Base-by-base conservation (phyloP, 2,329 filamentous ascomycete genomes). In the Penicillium nordicum region DNA sequence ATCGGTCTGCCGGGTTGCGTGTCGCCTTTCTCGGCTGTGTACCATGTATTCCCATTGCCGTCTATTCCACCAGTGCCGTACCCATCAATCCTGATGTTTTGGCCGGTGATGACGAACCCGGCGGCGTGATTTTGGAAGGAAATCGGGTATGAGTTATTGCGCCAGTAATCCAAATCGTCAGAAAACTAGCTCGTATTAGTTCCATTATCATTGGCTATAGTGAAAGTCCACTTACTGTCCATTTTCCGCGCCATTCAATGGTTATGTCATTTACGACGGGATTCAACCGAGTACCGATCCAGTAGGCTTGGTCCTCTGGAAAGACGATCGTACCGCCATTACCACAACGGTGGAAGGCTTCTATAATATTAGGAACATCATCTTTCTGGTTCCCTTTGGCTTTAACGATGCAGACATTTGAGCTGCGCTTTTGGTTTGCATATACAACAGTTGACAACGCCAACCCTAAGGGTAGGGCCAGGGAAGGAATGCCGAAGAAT, bases 61-160 rank as follows among this genome's bases (percentile, higher is more conserved):
- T 82, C 66, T 47, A 84, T 82, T 2, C 79, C 78, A n/a, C 81
- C 80, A 0, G 78, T 82, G 0, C 74, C 74, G 55, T 79, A 73
- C 11, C 82, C 81, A 60, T 82, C 70, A 60, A 84, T 83, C 16
- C 66, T 71, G 55, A 84, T 83, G 18, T 75, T 66, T 21, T 77
- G 71, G 8, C 81, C 81, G 0, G 76, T 78, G 43, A 84, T 69
- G 18, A 83, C 61, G 57, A 84, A 82, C 16, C 78, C 77, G 0
- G 81, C 81, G n/a, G 68, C 69, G 60, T 84, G 82, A 62, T 84
- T 84, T 62, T 84, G 81, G 60, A 84, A 84, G 4, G 71, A 68
- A 34, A 84, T 74, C 8, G 74, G 78, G 59, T 83, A 84, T 0
- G 78, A 77, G 57, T 83, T 79, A 44, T 78, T 76, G 49, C 81